Evolutionary conservation across 495 filamentous ascomycete genomes (phyloP), one percentile per base, ranked within the genome.

Genomic region (Pyrenula aspistea): DNA sequence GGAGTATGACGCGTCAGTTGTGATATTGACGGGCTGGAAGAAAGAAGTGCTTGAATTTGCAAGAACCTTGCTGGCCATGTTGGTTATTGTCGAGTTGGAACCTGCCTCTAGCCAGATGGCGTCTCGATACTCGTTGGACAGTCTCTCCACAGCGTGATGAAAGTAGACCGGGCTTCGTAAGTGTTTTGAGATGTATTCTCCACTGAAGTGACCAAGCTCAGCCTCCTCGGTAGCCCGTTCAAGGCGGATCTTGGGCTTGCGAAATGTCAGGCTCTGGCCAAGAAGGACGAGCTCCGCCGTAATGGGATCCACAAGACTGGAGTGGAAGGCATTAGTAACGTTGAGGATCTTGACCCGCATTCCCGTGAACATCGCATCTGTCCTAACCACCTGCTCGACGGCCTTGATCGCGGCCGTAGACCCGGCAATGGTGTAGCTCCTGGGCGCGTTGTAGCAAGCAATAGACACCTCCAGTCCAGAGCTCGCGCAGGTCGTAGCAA

Each of bases 271-370:
- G 0, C 54, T 61, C 12, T 65, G 15, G 0, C 60, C 71, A 2
- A 70, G 10, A 0, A 57, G 24, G 2, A 64, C 55, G 0, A 81
- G 63, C 0, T 54, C 54, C 11, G 60, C 49, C 15, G 71, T 57
- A 4, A 81, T 53, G 2, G 64, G 61, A 12, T 79, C 74, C 0
- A 75, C 67, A 0, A 81, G 58, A 0, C 56, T 57, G 0, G 72
- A 81, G 56, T 83, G 80, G 58, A 79, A 83, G 0, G 73, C 78
- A 58, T 83, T 73, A 0, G 75, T 76, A 12, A 77, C 74, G 25
- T 70, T 64, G 2, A 81, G 61, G 47, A 64, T 63, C 60, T 77
- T 77, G 25, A 51, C 57, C 47, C 63, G 62, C 24, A 77, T 58
- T 8, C 61, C 55, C 0, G 59, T 21, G 24, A 55, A 57, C 10